Evolutionary conservation across 169 alveolate species (phyloP), one percentile per base, ranked within the genome.

Genomic region (Plasmodium sp.): DNA sequence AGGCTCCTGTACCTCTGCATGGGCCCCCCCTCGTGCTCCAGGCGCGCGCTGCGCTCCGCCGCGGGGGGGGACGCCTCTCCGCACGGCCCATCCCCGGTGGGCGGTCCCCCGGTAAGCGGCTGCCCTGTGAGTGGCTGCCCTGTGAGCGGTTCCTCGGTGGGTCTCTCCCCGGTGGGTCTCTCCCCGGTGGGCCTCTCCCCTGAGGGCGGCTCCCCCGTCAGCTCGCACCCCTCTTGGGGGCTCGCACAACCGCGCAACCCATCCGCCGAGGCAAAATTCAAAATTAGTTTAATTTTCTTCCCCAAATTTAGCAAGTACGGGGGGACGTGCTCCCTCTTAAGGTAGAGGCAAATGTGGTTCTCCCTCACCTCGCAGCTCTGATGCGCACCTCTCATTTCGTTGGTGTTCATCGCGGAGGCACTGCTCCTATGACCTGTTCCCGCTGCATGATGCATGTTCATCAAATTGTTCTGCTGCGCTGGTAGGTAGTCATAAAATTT

Each of bases 261-360:
- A 73, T 39, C 71, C 54, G 3, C 51, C 6, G 79, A 77, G 41
- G 48, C 48, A 79, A 86, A 86, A 54, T 18, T 75, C 45, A 86
- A 77, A 77, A 86, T 77, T 18, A 86, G 45, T 39, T 77, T 86
- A 54, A 86, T 86, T 75, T 86, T 86, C 31, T 77, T 77, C 67
- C 67, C 67, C 16, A 86, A n/a, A 86, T 77, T 43, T 74, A 86
- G 67, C 81, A 86, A 86, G 31, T 86, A 43, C 7, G 77, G 33
- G 33, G 93, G 93, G 77, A 86, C 27, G 67, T 22, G 77, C 10
- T 86, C 48, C 45, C 85, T 86, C 67, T 86, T 86, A 74, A 86
- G 41, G 72, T 86, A 86, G 27, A 86, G 80, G 39, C 67, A 77
- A 36, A 86, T 86, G 56, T 71, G 45, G 67, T 86, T 86, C 31